phyloP scores from a whole-genome alignment of 331 rosid species.

The Stylosanthes scabra region DNA sequence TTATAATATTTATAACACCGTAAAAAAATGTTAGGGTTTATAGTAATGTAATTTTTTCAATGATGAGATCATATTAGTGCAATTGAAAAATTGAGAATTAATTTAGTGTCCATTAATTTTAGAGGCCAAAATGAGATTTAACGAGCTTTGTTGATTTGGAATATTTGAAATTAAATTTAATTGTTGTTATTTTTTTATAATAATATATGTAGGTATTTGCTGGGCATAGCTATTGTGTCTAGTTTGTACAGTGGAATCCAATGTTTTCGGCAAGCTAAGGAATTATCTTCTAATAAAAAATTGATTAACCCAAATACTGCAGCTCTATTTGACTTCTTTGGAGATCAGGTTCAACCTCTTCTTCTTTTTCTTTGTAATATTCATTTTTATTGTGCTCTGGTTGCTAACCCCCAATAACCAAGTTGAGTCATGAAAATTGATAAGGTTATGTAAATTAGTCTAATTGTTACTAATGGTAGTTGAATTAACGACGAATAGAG shows the following conservation, averaged over 20 bases:
- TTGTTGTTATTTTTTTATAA: slow-evolving; percentile 29
- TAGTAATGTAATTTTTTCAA: too few relatives aligned
- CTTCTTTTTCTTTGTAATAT: background rate
- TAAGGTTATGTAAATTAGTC: too few relatives aligned
- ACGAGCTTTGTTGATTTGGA: slow-evolving; percentile 22
- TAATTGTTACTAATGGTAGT: too few relatives aligned
- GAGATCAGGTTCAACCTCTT: slow-evolving; percentile 70
- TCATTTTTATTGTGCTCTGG: background rate
- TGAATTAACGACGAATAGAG: too few relatives aligned
- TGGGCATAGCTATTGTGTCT: slow-evolving; percentile 65
- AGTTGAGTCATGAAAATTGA: slow-evolving; percentile 2
- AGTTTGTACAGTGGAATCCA: slow-evolving; percentile 60
- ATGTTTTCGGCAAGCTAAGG: slow-evolving; percentile 50
- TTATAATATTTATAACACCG: too few relatives aligned
- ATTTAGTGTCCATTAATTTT: too few relatives aligned
- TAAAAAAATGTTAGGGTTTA: too few relatives aligned
- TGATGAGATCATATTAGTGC: too few relatives aligned
- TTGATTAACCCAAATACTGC: slow-evolving; percentile 44
- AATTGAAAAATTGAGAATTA: too few relatives aligned
- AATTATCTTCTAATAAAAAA: slow-evolving; percentile 45
- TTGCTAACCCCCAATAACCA: background rate
- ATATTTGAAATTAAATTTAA: slow-evolving; percentile 19
- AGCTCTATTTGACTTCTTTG: slow-evolving; percentile 59
- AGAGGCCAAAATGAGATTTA: too few relatives aligned
- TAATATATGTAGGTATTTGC: slow-evolving; percentile 53